Evolutionary conservation across 208 protist species (phyloP).

Genomic region (Dictyostelium gargantuum): DNA sequence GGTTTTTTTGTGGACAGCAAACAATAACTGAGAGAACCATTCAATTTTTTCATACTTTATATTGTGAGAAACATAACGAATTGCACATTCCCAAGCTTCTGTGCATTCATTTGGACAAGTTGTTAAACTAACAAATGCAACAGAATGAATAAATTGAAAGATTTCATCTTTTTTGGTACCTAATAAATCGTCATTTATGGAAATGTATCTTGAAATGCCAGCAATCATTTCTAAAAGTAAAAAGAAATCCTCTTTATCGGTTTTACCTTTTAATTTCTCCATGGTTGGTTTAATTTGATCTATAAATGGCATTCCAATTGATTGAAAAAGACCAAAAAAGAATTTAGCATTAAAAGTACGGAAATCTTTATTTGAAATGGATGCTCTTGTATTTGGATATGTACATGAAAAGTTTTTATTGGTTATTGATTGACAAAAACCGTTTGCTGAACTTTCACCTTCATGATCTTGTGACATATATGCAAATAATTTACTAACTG

Average conservation of each 20-base stretch:
- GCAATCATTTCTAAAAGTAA: not conserved
- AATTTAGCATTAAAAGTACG: not conserved
- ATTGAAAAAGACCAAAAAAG: not conserved
- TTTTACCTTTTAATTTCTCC: not conserved
- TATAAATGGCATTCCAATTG: not conserved
- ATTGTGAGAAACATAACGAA: slow-evolving; percentile 6
- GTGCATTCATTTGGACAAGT: slow-evolving; percentile 9
- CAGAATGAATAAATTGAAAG: not conserved
- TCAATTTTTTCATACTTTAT: not conserved
- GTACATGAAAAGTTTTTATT: not conserved
- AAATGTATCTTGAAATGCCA: not conserved
- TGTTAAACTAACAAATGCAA: not conserved
- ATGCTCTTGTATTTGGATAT: slow-evolving; percentile 4
- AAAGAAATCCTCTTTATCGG: slow-evolving; percentile 18
- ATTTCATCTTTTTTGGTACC: not conserved
- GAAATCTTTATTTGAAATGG: not conserved
- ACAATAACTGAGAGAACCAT: not conserved
- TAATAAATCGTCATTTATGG: not conserved
- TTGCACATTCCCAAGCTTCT: not conserved
- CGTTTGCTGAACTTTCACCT: not conserved
- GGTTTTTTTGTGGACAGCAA: not conserved
- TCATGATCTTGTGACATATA: not conserved
- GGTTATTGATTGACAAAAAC: not conserved
- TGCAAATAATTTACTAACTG: not conserved
- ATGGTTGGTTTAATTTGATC: not conserved